A percentile compares a stretch with the other conserved stretches of the same genome.
These are phyloP conservation scores for Massarina eburnea DNA, from an alignment of 2,329 filamentous ascomycete species.

Conservation along the genomic window DNA sequence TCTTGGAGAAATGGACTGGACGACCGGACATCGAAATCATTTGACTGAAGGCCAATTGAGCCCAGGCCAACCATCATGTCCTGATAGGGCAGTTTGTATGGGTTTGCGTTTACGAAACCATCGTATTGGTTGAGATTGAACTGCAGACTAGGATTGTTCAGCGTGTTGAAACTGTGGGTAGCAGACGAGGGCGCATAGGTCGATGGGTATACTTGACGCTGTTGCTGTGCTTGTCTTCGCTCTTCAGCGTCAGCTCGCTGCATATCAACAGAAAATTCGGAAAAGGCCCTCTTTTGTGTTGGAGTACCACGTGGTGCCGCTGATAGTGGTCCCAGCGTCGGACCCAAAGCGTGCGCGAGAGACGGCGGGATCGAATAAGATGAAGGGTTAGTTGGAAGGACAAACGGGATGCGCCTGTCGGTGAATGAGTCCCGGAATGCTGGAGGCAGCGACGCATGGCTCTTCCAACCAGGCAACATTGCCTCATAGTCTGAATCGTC, in stretches of 20 bases:
- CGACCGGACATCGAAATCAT: background rate
- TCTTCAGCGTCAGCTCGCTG: background rate
- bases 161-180: background rate
- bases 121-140: slow-evolving; percentile 10
- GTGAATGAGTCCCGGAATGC: background rate
- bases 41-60: background rate
- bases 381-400: background rate
- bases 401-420: background rate
- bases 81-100: slow-evolving; percentile 5
- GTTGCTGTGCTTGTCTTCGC: background rate
- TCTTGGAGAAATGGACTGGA: background rate
- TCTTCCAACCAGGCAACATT: background rate
- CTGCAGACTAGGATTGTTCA: background rate
- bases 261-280: background rate
- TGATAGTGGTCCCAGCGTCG: background rate
- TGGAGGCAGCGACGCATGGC: background rate
- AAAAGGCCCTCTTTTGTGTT: background rate
- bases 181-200: background rate
- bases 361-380: background rate
- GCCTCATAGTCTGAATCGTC: slow-evolving; percentile 4
- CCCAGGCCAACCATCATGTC: slow-evolving; percentile 4
- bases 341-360: background rate
- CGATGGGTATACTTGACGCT: background rate
- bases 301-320: background rate
- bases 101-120: slow-evolving; percentile 1